phyloP scores from a whole-genome alignment of 1,284 basidiomycete genomes.

The Puccinia polysora region DNA sequence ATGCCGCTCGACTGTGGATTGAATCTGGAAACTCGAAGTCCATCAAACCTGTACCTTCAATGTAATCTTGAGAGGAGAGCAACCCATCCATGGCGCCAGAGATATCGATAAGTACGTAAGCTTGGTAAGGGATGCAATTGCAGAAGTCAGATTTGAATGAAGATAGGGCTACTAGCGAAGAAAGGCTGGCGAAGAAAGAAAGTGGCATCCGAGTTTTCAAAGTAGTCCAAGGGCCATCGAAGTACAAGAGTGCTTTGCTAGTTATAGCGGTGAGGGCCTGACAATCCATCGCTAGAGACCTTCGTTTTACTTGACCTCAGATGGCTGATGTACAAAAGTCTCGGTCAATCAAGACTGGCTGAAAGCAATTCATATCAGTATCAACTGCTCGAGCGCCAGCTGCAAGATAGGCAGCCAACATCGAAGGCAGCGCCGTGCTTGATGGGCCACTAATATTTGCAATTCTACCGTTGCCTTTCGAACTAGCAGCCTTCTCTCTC shows the following conservation, averaged over 20 bases:
- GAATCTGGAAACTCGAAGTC: slow-evolving; percentile 7
- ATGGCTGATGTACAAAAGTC: too few species aligned
- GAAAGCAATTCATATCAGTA: too few species aligned
- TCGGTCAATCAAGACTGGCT: too few species aligned
- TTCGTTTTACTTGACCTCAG: too few species aligned
- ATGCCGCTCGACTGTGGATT: background rate
- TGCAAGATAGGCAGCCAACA: too few species aligned
- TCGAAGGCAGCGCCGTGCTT: too few species aligned
- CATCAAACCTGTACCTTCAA: background rate
- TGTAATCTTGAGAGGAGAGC: background rate
- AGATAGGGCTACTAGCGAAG: background rate
- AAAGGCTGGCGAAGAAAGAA: background rate
- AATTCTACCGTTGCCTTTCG: too few species aligned
- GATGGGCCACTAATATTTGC: too few species aligned
- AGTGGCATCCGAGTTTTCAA: background rate
- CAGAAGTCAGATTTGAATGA: too few species aligned
- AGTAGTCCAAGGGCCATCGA: background rate
- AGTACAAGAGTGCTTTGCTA: background rate
- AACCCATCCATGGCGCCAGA: slow-evolving; percentile 8
- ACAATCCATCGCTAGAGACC: too few species aligned
- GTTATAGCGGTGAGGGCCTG: background rate
- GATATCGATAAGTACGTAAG: slow-evolving; percentile 29
- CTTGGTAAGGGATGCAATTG: slow-evolving; percentile 32
- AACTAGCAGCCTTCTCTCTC: too few species aligned
- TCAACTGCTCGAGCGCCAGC: too few species aligned